A percentile compares a stretch with the other conserved stretches of the same genome.
Conservation (phyloP, 176 grass and related monocot genomes). For the Musa acuminata region DNA sequence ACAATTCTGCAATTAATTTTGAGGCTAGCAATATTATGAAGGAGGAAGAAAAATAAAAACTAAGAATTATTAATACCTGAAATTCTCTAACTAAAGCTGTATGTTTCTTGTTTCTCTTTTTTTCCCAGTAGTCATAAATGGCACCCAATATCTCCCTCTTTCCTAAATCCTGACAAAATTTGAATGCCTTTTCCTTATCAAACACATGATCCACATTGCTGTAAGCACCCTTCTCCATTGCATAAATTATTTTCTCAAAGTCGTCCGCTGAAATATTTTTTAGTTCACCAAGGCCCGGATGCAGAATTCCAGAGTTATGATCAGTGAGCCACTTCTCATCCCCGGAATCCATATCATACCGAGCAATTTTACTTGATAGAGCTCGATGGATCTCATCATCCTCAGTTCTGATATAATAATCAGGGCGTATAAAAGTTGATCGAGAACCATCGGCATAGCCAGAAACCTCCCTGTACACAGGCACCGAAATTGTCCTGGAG, state of each 20-base stretch:
- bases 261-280: conserved; percentile 39
- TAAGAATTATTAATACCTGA: conserved; percentile 49
- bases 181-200: conserved; percentile 37
- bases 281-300: conserved; percentile 18
- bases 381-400: conserved; percentile 73
- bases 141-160: conserved; percentile 32
- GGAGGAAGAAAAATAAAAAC: background rate
- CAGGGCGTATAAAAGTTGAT: conserved; percentile 52
- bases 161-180: conserved; percentile 41
- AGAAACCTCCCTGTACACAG: conserved; percentile 50
- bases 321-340: conserved; percentile 68
- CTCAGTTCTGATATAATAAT: conserved; percentile 41
- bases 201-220: conserved; percentile 31
- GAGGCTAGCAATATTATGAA: background rate
- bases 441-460: conserved; percentile 25
- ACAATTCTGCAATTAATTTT: background rate
- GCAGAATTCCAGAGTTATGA: conserved; percentile 27
- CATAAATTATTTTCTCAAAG: conserved; percentile 73
- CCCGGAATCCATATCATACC: conserved; percentile 86
- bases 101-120: conserved; percentile 46
- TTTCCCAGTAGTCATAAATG: conserved; percentile 65
- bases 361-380: conserved; percentile 23
- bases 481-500: conserved; percentile 49
- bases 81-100: conserved; percentile 58
- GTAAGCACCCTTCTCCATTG: conserved; percentile 74